Percentiles rank a stretch among this genome's conserved stretches.
phyloP scores from a whole-genome alignment of 305 asterid genomes.

The Salvia sclarea region DNA sequence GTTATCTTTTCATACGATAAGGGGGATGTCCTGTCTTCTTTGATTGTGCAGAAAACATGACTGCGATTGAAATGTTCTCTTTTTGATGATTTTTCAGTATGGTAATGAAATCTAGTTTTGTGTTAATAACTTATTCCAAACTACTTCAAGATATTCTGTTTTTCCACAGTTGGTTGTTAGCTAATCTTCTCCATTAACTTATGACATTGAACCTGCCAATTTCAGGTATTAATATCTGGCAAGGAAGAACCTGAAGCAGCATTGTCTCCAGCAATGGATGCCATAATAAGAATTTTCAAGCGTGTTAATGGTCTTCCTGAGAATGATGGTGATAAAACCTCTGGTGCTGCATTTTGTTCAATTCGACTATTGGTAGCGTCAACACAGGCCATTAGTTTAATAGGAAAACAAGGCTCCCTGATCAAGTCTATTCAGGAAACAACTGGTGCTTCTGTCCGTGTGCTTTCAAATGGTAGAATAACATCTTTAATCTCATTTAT shows the following conservation, averaged over 20 bases:
- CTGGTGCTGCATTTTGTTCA: conserved; percentile 53
- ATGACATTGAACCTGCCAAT: conserved; percentile 23
- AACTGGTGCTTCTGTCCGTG: conserved; percentile 69
- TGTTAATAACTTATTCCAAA: conserved; percentile 1
- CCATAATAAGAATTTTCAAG: conserved; percentile 66
- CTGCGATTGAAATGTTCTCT: background rate
- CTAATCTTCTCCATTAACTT: conserved; percentile 13
- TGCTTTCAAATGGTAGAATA: conserved; percentile 64
- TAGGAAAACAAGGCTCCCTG: conserved; percentile 84
- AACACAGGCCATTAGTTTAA: conserved; percentile 73
- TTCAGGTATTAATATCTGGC: conserved; percentile 83
- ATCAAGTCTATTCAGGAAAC: conserved; percentile 80
- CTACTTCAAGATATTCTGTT: conserved; percentile 6
- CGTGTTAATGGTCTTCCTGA: conserved; percentile 66
- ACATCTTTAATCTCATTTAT: conserved; percentile 23
- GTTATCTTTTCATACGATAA: background rate
- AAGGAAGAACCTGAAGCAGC: conserved; percentile 83
- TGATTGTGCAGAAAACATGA: background rate
- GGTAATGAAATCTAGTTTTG: background rate
- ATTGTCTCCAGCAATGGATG: conserved; percentile 83
- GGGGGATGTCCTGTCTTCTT: background rate
- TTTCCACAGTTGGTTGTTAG: conserved; percentile 8
- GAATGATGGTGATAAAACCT: conserved; percentile 46
- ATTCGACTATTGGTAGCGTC: conserved; percentile 60
- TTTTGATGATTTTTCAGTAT: background rate